A percentile compares a stretch with the other conserved stretches of the same genome.
phyloP scores from a whole-genome alignment of 371 early-diverging fungal species.

The Apophysomyces ossiformis region DNA sequence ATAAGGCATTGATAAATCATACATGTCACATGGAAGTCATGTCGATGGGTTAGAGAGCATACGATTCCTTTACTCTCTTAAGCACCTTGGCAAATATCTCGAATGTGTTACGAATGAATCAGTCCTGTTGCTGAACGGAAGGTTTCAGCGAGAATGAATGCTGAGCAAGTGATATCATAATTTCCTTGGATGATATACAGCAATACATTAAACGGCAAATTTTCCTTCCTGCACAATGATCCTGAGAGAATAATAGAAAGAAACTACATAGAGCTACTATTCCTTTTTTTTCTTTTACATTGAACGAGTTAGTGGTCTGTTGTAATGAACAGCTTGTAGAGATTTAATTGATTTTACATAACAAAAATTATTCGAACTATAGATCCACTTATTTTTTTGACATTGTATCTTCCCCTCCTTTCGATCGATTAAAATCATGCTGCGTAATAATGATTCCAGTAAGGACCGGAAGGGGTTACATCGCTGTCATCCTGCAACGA shows the following conservation, averaged over 20 bases:
- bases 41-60: not conserved
- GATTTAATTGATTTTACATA: too few relatives aligned
- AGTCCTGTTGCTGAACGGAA: too few relatives aligned
- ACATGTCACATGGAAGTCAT: slow-evolving; percentile 1
- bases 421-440: not conserved
- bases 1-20: not conserved
- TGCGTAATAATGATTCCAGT: not conserved
- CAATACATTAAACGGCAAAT: too few relatives aligned
- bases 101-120: too few relatives aligned
- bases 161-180: too few relatives aligned
- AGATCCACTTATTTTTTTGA: too few relatives aligned
- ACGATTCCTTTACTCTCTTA: not conserved
- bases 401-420: too few relatives aligned
- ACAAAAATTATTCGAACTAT: too few relatives aligned
- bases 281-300: not conserved
- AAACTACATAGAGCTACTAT: not conserved
- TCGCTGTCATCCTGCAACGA: not conserved
- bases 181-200: too few relatives aligned
- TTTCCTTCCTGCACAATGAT: slow-evolving; percentile 1
- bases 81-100: too few relatives aligned
- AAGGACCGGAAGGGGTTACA: not conserved
- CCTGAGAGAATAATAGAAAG: not conserved
- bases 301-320: not conserved
- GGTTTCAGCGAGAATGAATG: too few relatives aligned
- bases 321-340: too few relatives aligned